Percentiles rank a stretch among this genome's conserved stretches.
Conservation (phyloP, 1,284 basidiomycete species). For the Ustilago trichophora region DNA sequence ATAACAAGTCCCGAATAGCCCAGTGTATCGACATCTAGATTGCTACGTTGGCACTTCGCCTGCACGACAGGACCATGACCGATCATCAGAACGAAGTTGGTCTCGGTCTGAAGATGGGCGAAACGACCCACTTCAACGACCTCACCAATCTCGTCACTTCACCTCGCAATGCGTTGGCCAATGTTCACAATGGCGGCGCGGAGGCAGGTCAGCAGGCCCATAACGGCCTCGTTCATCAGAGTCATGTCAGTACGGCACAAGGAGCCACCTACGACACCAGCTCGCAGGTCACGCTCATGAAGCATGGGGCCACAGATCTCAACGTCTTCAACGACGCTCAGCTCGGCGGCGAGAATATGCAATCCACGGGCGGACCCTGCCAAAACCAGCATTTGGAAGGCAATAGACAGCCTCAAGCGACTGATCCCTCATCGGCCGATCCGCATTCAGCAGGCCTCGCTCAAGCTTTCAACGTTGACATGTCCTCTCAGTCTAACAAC, state of each 20-base stretch:
- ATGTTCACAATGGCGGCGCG: neutral
- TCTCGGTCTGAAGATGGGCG: conserved; percentile 29
- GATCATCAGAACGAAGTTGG: conserved; percentile 11
- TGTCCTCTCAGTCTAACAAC: neutral
- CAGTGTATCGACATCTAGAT: too few species aligned
- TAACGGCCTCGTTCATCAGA: neutral
- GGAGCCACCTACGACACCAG: conserved; percentile 7
- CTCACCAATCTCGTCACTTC: conserved; percentile 24
- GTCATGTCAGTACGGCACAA: conserved; percentile 1
- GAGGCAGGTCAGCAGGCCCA: conserved; percentile 1
- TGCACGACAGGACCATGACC: conserved; percentile 3
- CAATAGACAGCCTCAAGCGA: neutral
- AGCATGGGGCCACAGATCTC: conserved; percentile 10
- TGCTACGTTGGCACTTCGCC: too few species aligned
- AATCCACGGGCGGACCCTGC: neutral
- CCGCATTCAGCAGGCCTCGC: conserved; percentile 7
- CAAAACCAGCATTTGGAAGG: conserved; percentile 4
- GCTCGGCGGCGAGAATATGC: neutral
- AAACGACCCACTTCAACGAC: conserved; percentile 26
- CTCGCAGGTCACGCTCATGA: conserved; percentile 14
- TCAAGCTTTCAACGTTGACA: conserved; percentile 12
- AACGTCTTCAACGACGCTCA: conserved; percentile 1
- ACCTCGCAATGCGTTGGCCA: conserved; percentile 1
- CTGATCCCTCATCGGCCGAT: neutral
- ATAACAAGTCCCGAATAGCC: neutral